These are phyloP conservation scores for Teunomyces panamensis DNA, from an alignment of 805 yeast species.

Conservation along the genomic window DNA sequence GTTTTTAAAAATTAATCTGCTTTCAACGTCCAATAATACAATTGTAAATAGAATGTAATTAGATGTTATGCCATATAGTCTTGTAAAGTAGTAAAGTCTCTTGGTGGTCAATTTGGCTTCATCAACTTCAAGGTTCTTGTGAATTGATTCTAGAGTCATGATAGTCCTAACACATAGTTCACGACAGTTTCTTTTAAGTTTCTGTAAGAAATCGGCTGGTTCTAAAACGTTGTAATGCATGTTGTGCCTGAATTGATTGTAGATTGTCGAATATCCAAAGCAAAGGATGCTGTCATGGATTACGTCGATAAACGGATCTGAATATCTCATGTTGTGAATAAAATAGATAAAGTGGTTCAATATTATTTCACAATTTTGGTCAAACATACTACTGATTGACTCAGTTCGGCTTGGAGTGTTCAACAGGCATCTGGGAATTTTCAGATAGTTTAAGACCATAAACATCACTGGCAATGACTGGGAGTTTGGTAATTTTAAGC, in stretches of 20 bases:
- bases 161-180: not conserved
- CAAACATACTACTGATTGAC: not conserved
- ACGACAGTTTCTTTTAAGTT: not conserved
- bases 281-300: slow-evolving; percentile 13
- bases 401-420: not conserved
- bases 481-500: not conserved
- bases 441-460: not conserved
- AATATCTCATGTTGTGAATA: not conserved
- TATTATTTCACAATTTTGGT: not conserved
- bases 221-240: not conserved
- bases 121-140: not conserved
- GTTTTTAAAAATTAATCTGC: not conserved
- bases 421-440: not conserved
- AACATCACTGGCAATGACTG: not conserved
- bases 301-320: slow-evolving; percentile 2
- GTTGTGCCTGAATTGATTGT: slow-evolving; percentile 10
- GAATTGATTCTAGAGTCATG: not conserved
- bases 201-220: not conserved
- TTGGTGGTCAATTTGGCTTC: not conserved
- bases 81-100: not conserved
- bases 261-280: slow-evolving; percentile 15
- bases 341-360: slow-evolving; percentile 10
- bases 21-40: not conserved
- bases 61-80: not conserved
- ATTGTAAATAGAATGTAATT: not conserved